A percentile compares a stretch with the other conserved stretches of the same genome.
These are phyloP conservation scores for Tilletia setariae DNA, from an alignment of 1,284 basidiomycete species.

Conservation along the genomic window DNA sequence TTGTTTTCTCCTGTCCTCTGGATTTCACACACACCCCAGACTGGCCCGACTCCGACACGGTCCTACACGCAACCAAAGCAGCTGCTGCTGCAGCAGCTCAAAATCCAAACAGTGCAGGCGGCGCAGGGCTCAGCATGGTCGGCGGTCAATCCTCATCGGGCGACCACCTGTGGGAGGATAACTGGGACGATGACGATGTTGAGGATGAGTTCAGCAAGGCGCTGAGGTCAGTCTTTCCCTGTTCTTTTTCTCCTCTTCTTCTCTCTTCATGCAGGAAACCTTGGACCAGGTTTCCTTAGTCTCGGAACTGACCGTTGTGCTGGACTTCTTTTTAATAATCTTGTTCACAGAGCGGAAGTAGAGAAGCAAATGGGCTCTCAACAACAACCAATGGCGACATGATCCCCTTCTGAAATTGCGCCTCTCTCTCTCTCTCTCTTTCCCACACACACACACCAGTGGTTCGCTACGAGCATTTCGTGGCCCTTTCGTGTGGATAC, in stretches of 20 bases:
- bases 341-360: slow-evolving; percentile 9
- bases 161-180: slow-evolving; percentile 90
- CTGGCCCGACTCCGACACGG: slow-evolving; percentile 79
- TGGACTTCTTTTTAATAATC: neutral
- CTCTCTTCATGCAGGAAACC: neutral
- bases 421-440: too few species aligned
- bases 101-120: slow-evolving; percentile 14
- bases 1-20: neutral
- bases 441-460: too few species aligned
- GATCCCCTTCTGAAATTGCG: neutral
- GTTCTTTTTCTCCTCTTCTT: neutral
- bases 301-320: too few species aligned
- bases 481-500: too few species aligned
- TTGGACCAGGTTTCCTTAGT: too few species aligned
- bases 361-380: slow-evolving; percentile 14
- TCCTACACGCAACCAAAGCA: slow-evolving; percentile 63
- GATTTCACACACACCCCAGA: slow-evolving; percentile 58
- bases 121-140: slow-evolving; percentile 32
- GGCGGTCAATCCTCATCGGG: slow-evolving; percentile 28
- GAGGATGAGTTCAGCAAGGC: slow-evolving; percentile 96
- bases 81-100: slow-evolving; percentile 25
- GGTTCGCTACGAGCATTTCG: too few species aligned
- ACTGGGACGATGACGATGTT: slow-evolving; percentile 98
- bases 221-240: slow-evolving; percentile 66
- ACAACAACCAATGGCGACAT: neutral